Conservation (phyloP, 495 filamentous ascomycete species). For the Lophium mytilinum region DNA sequence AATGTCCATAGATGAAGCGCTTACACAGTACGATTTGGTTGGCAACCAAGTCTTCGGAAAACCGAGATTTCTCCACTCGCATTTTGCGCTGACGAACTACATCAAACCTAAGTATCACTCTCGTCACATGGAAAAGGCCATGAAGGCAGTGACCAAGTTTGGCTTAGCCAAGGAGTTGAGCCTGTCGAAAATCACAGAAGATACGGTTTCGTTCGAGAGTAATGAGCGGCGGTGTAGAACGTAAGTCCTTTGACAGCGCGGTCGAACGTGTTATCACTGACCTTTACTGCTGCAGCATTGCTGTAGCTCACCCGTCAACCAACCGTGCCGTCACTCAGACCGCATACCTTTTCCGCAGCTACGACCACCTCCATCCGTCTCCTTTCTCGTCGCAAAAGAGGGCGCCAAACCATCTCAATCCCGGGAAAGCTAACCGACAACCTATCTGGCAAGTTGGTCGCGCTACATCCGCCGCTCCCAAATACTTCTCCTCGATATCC, state of each 20-base stretch:
- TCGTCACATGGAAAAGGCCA: not conserved
- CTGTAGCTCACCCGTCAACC: not conserved
- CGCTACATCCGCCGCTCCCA: slow-evolving; percentile 10
- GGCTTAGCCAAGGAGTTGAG: not conserved
- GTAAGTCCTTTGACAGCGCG: not conserved
- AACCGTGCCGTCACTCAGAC: not conserved
- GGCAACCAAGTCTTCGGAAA: slow-evolving; percentile 3
- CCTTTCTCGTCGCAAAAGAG: not conserved
- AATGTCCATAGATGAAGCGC: slow-evolving; percentile 1
- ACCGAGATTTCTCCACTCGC: not conserved
- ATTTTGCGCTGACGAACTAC: not conserved
- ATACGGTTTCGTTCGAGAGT: not conserved
- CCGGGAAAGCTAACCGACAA: slow-evolving; percentile 2
- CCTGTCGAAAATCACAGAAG: not conserved
- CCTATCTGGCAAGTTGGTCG: slow-evolving; percentile 14
- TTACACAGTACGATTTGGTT: not conserved
- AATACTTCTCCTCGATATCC: slow-evolving; percentile 10
- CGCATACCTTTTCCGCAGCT: slow-evolving; percentile 5
- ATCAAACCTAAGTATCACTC: slow-evolving; percentile 1
- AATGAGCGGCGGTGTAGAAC: not conserved
- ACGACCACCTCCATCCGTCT: slow-evolving; percentile 5
- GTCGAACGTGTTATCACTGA: not conserved
- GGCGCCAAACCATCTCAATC: slow-evolving; percentile 2
- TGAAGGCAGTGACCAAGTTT: not conserved
- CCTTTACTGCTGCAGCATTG: not conserved